Evolutionary conservation across 2,329 filamentous ascomycete genomes (phyloP).

Genomic region (Colletotrichum sublineola): DNA sequence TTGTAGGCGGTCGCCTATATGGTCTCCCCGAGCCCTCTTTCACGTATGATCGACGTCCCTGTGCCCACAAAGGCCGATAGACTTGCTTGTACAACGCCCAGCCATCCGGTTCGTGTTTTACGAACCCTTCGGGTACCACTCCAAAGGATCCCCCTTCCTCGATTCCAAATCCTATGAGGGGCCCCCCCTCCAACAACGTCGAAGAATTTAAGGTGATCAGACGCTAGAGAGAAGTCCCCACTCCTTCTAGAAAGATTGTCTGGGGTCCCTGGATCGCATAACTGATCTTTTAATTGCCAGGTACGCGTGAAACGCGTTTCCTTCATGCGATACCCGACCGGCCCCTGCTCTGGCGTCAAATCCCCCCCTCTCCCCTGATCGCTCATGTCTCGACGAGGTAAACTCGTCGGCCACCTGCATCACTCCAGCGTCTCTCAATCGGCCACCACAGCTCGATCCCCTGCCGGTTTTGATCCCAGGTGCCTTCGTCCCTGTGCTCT

Average conservation of each 20-base stretch:
- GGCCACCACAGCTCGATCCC: conserved; percentile 15
- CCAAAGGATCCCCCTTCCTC: background rate
- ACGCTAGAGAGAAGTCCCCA: conserved; percentile 53
- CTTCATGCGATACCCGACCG: conserved; percentile 56
- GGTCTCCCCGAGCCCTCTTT: conserved; percentile 23
- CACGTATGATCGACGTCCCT: conserved; percentile 38
- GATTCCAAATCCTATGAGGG: conserved; percentile 20
- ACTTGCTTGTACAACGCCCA: conserved; percentile 5
- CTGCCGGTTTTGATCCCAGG: conserved; percentile 27
- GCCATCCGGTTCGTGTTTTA: conserved; percentile 31
- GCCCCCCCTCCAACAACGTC: conserved; percentile 16
- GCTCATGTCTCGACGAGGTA: conserved; percentile 38
- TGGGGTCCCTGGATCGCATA: conserved; percentile 55
- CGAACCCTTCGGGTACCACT: conserved; percentile 5
- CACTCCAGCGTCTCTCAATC: conserved; percentile 3
- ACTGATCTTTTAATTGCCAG: conserved; percentile 62
- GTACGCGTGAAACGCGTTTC: conserved; percentile 59
- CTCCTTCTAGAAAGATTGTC: conserved; percentile 54
- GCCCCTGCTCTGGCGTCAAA: conserved; percentile 45
- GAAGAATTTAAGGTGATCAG: conserved; percentile 39
- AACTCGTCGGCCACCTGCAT: conserved; percentile 16
- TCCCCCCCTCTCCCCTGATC: conserved; percentile 15
- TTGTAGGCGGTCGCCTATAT: background rate
- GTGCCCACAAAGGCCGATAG: conserved; percentile 31
- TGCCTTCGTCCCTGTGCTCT: conserved; percentile 26